A percentile compares a stretch with the other conserved stretches of the same genome.
phyloP scores from a whole-genome alignment of 129 eudicot genomes.

The Escallonia herrerae region DNA sequence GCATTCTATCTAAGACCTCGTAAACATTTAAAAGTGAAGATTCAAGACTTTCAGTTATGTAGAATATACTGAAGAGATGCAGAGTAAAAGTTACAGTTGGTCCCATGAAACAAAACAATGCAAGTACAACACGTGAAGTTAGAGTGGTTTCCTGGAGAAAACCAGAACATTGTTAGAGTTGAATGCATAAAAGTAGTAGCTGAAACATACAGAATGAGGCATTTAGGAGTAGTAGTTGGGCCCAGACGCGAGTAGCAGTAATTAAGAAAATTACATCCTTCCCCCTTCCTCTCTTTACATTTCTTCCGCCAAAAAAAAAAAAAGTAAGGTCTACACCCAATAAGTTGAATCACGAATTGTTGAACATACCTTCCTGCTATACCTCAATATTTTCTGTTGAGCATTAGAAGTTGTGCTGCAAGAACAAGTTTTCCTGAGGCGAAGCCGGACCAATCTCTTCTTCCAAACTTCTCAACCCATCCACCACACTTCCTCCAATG shows the following conservation, averaged over 20 bases:
- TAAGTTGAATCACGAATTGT: background rate
- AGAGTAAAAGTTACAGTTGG: background rate
- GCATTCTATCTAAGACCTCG: no score
- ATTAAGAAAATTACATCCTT: conserved; percentile 4
- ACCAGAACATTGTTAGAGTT: background rate
- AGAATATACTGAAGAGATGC: no score
- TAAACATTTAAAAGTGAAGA: no score
- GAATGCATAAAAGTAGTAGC: conserved; percentile 2
- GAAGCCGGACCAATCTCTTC: conserved; percentile 96
- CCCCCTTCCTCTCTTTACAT: background rate
- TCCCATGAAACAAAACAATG: background rate
- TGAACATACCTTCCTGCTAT: background rate
- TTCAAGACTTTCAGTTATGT: no score
- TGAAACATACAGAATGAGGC: background rate
- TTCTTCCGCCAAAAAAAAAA: background rate
- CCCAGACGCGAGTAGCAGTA: background rate
- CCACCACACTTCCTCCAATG: conserved; percentile 23
- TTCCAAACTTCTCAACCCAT: conserved; percentile 72
- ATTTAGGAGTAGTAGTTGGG: background rate
- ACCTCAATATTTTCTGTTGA: background rate
- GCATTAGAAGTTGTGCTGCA: conserved; percentile 79
- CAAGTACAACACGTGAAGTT: background rate
- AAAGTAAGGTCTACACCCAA: background rate
- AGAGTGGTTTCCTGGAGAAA: background rate
- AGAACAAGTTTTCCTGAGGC: conserved; percentile 75